Base-by-base conservation (phyloP, 345 rosid genomes). In the Physaria fendleri region DNA sequence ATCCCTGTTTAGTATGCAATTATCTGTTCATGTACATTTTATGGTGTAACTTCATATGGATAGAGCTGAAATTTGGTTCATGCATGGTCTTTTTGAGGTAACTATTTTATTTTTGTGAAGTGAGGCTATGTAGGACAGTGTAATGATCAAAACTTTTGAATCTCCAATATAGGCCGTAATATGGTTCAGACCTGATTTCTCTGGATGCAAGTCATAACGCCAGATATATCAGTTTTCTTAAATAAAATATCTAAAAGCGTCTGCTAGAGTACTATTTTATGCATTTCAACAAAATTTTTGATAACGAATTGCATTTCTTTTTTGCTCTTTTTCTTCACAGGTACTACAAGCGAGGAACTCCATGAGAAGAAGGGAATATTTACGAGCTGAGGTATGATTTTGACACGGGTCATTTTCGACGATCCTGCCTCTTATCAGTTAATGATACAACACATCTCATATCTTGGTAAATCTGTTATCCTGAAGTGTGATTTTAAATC, bases 341-440 rank as follows among this genome's bases (percentile, higher is more conserved):
- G 78, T 90, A 64, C 94, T 88, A 57, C 95, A 83, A 68, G 95
- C 79, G 69, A 66, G 87, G 83, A 77, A 63, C 56, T 87, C 87
- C 68, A 76, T 87, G 82, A 87, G 86, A 59, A 77, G 94, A 71
- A 91, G 89, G 49, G 95, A 83, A 70, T 81, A 76, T 68, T 39
- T 85, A 65, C 78, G 80, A 52, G 61, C 74, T 56, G 94, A 90
- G 95, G 97, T 87, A 77, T 56, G 83, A 34, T 58, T 59, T 51
- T 50, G 35, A 38, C 55, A 21, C 42, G 5, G 35, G 56, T 62
- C 13, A 47, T 46, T 42, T 44, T 35, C 27, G 4, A 41, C 8
- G 9, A 33, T 50, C 23, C 23, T 47, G 15, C 50, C n/a, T 67
- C 23, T 59, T 58, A 50, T 48, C 22, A 48, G 43, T 65, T 38